A percentile compares a stretch with the other conserved stretches of the same genome.
Conservation (phyloP, 2,329 filamentous ascomycete species). For the Colletotrichum lentis region DNA sequence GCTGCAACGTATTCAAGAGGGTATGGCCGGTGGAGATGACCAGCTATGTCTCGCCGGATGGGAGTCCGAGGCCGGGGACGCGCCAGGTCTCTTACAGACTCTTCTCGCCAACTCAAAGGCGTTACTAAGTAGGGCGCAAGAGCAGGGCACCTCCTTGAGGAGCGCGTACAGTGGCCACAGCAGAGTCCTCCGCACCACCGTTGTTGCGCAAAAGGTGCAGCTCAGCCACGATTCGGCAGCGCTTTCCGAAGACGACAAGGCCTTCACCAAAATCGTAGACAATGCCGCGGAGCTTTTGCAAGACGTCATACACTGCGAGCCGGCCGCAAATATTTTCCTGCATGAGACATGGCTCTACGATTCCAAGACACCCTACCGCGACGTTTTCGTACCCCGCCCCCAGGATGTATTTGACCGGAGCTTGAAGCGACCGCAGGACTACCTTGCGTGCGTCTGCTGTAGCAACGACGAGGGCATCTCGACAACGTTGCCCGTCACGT, state of each 20-base stretch:
- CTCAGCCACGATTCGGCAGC: conserved; percentile 77
- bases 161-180: conserved; percentile 79
- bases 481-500: conserved; percentile 72
- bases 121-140: conserved; percentile 56
- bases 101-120: conserved; percentile 57
- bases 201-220: conserved; percentile 83
- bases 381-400: conserved; percentile 80
- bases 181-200: conserved; percentile 76
- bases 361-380: conserved; percentile 71
- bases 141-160: conserved; percentile 63
- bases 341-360: conserved; percentile 82
- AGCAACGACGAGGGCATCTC: conserved; percentile 59
- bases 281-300: conserved; percentile 60
- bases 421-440: conserved; percentile 76
- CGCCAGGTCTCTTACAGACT: conserved; percentile 48
- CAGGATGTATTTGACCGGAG: conserved; percentile 75
- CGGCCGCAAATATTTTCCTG: conserved; percentile 61
- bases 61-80: conserved; percentile 45
- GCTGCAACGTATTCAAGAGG: conserved; percentile 53
- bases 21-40: conserved; percentile 48
- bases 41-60: conserved; percentile 50
- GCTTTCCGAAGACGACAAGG: conserved; percentile 74
- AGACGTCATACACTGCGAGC: conserved; percentile 47
- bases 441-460: conserved; percentile 78
- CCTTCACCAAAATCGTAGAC: conserved; percentile 73